Base-by-base conservation (phyloP, 352 stramenopile genomes). In the Phytopythium cucurbitacearum region DNA sequence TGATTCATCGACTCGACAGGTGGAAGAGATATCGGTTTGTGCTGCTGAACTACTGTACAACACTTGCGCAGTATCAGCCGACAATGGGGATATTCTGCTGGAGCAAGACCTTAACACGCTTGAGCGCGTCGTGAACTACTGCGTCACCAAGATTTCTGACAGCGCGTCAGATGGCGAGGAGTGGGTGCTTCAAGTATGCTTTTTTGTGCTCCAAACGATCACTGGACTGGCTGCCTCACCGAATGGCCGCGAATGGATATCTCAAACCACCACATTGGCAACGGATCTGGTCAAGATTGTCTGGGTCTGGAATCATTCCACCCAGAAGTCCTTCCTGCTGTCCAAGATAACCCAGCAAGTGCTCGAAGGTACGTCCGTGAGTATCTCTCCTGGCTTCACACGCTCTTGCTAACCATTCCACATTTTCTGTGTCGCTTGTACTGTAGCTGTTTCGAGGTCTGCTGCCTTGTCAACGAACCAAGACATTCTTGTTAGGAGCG, bases 331-430 rank as follows among this genome's bases (percentile, higher is more conserved):
- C 1, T 76, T 87, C 28, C 57, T 78, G 4, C 21, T 91, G 33
- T 85, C 72, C 4, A 88, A 90, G 55, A 76, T 89, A 34, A 65
- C 65, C 3, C 76, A 89, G 39, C 82, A 93, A 63, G 68, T 82
- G 37, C 76, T 95, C 21, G 81, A 91, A 82, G 73, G 81, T 91
- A 67, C 13, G 57, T 5, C 47, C 12, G 2, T 61, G 8, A 3
- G 21, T 28, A 28, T 28, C 21, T 28, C 21, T 28, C 7, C 35
- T 6, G 32, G 35, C 5, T 38, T 12, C 12, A 13, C 41, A 39
- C 3, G 5, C 4, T 50, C 32, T 11, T 51, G 32, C 52, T 33
- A 33, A 11, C 4, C 39, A 47, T 37, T 38, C 13, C n/a, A 35
- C 7, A 52, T 49, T 7, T 44, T 48, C 7, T 44, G 37, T 33